A percentile compares a stretch with the other conserved stretches of the same genome.
These are phyloP conservation scores for Xylaria polymorpha DNA, from an alignment of 2,329 filamentous ascomycete species.

Conservation along the genomic window DNA sequence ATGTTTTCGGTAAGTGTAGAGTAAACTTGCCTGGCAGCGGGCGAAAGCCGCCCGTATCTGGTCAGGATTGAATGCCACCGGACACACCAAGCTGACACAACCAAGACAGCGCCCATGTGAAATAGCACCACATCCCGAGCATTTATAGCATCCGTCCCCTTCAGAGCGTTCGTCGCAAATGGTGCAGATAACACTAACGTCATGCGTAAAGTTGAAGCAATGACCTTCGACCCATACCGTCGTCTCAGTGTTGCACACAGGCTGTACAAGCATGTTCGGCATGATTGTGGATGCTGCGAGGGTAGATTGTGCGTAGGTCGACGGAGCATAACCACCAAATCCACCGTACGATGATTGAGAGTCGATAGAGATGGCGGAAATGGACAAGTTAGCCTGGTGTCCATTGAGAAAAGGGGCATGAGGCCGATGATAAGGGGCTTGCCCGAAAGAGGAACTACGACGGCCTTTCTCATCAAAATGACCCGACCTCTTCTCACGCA, in stretches of 20 bases:
- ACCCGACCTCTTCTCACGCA: constrained; percentile 93
- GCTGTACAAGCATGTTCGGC: constrained; percentile 84
- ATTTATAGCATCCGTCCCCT: constrained; percentile 79
- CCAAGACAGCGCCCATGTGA: constrained; percentile 71
- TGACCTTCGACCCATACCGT: constrained; percentile 88
- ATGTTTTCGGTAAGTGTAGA: constrained; percentile 75
- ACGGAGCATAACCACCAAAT: constrained; percentile 81
- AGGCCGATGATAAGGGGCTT: constrained; percentile 74
- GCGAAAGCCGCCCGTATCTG: constrained; percentile 73
- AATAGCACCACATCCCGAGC: constrained; percentile 70
- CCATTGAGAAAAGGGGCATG: constrained; percentile 79
- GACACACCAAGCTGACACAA: constrained; percentile 72
- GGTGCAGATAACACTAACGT: constrained; percentile 72
- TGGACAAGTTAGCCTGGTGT: constrained; percentile 68
- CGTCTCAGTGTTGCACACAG: constrained; percentile 80
- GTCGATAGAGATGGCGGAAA: constrained; percentile 69
- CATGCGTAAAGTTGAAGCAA: constrained; percentile 75
- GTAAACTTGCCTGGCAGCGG: constrained; percentile 71
- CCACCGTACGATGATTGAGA: constrained; percentile 78
- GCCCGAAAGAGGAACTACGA: constrained; percentile 91
- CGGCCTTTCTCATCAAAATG: constrained; percentile 84
- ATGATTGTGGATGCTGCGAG: constrained; percentile 87
- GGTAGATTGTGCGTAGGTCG: constrained; percentile 87
- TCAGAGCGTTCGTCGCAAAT: constrained; percentile 81
- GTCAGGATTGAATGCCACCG: constrained; percentile 70